A percentile compares a stretch with the other conserved stretches of the same genome.
Conservation (phyloP, 202 grass and related monocot genomes). For the Setaria italica region DNA sequence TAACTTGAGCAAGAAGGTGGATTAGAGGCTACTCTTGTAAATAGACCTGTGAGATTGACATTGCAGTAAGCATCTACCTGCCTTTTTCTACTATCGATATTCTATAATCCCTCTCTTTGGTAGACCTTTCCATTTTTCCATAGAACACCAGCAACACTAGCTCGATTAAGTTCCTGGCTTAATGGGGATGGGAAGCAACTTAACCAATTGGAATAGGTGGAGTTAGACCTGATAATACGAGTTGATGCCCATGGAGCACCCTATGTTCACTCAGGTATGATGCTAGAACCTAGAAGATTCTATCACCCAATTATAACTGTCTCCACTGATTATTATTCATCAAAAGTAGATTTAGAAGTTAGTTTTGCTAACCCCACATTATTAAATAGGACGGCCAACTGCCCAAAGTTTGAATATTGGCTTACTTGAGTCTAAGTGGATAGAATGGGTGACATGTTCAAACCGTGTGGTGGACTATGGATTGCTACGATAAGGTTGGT, state of each 20-base stretch:
- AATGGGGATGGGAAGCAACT: neutral
- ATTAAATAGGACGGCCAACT: neutral
- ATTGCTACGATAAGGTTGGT: neutral
- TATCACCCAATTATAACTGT: neutral
- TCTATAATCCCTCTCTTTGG: neutral
- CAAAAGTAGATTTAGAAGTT: neutral
- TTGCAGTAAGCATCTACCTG: neutral
- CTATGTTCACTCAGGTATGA: slow-evolving; percentile 1
- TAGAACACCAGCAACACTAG: neutral
- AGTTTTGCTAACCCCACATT: neutral
- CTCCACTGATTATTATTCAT: neutral
- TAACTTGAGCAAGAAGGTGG: neutral
- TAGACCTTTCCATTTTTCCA: neutral
- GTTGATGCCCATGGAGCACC: neutral
- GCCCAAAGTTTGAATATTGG: neutral
- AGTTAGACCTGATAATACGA: neutral
- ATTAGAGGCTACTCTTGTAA: neutral
- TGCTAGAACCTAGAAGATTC: neutral
- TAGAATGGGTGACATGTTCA: neutral
- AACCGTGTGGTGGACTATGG: neutral
- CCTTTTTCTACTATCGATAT: neutral
- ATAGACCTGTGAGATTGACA: neutral
- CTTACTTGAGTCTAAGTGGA: neutral
- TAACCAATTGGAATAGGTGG: too few relatives aligned
- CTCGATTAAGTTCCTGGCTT: neutral